These are phyloP conservation scores for Coriolopsis trogii DNA, from an alignment of 1,284 basidiomycete genomes.

Conservation along the genomic window DNA sequence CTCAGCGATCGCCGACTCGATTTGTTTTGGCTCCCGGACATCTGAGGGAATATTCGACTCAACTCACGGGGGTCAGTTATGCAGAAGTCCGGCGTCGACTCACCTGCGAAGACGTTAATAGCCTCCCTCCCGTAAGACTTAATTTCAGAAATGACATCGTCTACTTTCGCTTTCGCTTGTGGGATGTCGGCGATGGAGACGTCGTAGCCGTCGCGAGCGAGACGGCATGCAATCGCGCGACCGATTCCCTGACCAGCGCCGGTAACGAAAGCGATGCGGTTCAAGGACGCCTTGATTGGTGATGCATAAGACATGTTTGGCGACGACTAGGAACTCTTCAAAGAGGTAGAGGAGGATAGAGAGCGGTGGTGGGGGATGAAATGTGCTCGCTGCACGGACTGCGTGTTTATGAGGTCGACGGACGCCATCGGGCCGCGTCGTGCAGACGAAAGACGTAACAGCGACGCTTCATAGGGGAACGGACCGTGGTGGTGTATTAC, in stretches of 20 bases:
- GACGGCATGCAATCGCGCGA: conserved; percentile 43
- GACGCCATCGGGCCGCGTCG: too few species aligned
- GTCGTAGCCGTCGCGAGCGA: conserved; percentile 44
- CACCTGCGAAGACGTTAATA: conserved; percentile 35
- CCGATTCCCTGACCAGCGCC: conserved; percentile 48
- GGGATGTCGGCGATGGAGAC: conserved; percentile 42
- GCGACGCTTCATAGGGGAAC: too few species aligned
- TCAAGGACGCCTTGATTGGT: conserved; percentile 34
- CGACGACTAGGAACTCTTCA: not conserved
- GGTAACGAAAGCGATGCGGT: conserved; percentile 42
- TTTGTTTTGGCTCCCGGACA: conserved; percentile 35
- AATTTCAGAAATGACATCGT: conserved; percentile 36
- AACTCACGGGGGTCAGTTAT: not conserved
- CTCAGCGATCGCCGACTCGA: conserved; percentile 36
- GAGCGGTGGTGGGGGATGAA: not conserved
- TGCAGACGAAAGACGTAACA: too few species aligned
- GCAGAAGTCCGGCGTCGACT: conserved; percentile 3
- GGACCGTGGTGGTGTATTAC: too few species aligned
- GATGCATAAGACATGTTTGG: conserved; percentile 27
- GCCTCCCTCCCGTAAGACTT: conserved; percentile 37
- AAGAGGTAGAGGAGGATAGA: not conserved
- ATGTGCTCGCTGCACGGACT: too few species aligned
- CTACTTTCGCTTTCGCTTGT: conserved; percentile 31
- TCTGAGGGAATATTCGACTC: conserved; percentile 20
- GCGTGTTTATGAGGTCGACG: not conserved